Percentiles rank a stretch among this genome's conserved stretches.
Evolutionary conservation across 176 grass and related monocot genomes (phyloP).

Genomic region (Themeda triandra): DNA sequence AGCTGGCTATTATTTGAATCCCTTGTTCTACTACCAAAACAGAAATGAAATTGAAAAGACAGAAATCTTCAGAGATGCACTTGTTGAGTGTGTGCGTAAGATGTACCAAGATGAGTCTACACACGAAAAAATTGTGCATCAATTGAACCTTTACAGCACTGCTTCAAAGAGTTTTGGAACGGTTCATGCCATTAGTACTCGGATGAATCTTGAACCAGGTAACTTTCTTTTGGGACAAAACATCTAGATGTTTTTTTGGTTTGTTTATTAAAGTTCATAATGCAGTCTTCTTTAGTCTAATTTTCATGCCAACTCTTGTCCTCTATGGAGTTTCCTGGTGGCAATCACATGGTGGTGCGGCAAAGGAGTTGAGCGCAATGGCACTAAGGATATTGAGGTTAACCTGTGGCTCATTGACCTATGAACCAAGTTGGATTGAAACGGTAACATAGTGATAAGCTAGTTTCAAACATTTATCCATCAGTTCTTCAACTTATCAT

Average conservation of each 20-base stretch:
- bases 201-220: not conserved
- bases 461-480: not conserved
- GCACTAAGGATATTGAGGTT: conserved; percentile 3
- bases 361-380: conserved; percentile 20
- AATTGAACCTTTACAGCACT: conserved; percentile 2
- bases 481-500: not conserved
- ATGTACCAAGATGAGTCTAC: conserved; percentile 5
- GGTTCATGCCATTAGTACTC: not conserved
- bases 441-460: not conserved
- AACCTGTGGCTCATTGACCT: not conserved
- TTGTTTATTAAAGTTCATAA: not conserved
- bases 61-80: not conserved
- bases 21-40: not conserved
- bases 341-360: not conserved
- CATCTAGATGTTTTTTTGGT: not conserved
- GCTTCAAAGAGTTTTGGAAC: not conserved
- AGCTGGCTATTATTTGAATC: no score
- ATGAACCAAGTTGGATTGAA: not conserved
- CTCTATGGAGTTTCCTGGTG: conserved; percentile 5
- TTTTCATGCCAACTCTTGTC: not conserved
- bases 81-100: not conserved
- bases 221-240: not conserved
- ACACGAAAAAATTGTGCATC: conserved; percentile 5
- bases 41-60: not conserved
- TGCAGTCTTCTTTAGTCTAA: not conserved